These are phyloP conservation scores for Sporothrix schenckii DNA, from an alignment of 2,329 filamentous ascomycete species.

Conservation along the genomic window DNA sequence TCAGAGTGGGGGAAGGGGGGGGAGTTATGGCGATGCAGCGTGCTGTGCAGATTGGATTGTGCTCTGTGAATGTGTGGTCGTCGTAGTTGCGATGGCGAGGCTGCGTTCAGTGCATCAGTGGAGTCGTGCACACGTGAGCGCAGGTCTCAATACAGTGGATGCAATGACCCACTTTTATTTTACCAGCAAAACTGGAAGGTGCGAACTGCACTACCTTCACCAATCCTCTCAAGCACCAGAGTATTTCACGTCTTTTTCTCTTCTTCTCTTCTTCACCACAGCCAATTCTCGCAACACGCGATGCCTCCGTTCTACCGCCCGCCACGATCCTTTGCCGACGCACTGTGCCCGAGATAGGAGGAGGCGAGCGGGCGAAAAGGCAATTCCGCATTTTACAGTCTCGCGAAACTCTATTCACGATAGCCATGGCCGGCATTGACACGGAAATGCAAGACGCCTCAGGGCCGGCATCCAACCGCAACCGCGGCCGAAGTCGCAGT, in stretches of 20 bases:
- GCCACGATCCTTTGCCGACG: constrained; percentile 22
- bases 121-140: no score
- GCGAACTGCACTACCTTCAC: background rate
- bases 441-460: background rate
- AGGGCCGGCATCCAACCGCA: background rate
- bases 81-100: background rate
- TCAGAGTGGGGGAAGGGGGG: background rate
- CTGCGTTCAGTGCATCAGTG: background rate
- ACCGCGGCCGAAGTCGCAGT: background rate
- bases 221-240: background rate
- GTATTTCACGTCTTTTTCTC: no score
- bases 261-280: background rate
- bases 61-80: background rate
- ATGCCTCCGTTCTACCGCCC: constrained; percentile 15
- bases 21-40: background rate
- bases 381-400: background rate
- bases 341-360: constrained; percentile 27
- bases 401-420: background rate
- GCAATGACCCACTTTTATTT: constrained; percentile 10
- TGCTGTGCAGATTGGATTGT: background rate
- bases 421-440: background rate
- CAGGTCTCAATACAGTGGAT: background rate
- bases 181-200: background rate
- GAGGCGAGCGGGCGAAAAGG: background rate
- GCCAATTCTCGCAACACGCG: background rate